Conservation (phyloP, 108 stramenopile species). For the Nitzschia sp. region DNA sequence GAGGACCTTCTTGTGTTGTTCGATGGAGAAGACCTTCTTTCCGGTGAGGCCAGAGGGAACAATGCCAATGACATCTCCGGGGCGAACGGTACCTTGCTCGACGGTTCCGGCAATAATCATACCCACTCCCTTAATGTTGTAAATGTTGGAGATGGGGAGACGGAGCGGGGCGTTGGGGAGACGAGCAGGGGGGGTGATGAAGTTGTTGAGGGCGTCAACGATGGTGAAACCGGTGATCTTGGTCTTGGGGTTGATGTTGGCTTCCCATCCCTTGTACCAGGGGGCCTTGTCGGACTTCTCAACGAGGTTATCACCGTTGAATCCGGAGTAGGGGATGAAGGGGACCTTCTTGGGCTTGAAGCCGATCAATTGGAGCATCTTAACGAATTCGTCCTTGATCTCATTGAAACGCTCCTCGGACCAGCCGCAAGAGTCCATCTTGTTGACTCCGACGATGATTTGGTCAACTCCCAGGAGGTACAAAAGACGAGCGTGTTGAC, state of each 20-base stretch:
- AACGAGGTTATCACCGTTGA: conserved; percentile 77
- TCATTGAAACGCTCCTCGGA: conserved; percentile 69
- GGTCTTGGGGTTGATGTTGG: conserved; percentile 68
- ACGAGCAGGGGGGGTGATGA: conserved; percentile 67
- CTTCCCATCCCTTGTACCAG: conserved; percentile 80
- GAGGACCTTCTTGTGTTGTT: conserved; percentile 79
- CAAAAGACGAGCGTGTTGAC: conserved; percentile 78
- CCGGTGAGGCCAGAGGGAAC: conserved; percentile 58
- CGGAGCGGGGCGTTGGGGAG: conserved; percentile 59
- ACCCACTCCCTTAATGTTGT: conserved; percentile 83
- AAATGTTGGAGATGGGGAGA: conserved; percentile 80
- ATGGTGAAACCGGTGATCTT: conserved; percentile 64
- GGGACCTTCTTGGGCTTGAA: conserved; percentile 86
- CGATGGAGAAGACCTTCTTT: conserved; percentile 84
- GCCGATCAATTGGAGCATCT: conserved; percentile 78
- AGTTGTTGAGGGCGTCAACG: conserved; percentile 73
- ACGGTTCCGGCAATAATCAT: conserved; percentile 78
- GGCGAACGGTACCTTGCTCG: conserved; percentile 73
- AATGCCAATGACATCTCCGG: conserved; percentile 73
- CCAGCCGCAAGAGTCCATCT: conserved; percentile 81
- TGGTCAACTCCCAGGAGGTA: conserved; percentile 80
- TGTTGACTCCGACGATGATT: conserved; percentile 79
- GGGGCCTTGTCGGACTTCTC: conserved; percentile 67
- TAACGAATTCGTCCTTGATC: conserved; percentile 80
- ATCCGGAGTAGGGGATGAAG: conserved; percentile 82